Evolutionary conservation across 2,329 filamentous ascomycete genomes (phyloP).

Genomic region (Akanthomyces dipterigenus): DNA sequence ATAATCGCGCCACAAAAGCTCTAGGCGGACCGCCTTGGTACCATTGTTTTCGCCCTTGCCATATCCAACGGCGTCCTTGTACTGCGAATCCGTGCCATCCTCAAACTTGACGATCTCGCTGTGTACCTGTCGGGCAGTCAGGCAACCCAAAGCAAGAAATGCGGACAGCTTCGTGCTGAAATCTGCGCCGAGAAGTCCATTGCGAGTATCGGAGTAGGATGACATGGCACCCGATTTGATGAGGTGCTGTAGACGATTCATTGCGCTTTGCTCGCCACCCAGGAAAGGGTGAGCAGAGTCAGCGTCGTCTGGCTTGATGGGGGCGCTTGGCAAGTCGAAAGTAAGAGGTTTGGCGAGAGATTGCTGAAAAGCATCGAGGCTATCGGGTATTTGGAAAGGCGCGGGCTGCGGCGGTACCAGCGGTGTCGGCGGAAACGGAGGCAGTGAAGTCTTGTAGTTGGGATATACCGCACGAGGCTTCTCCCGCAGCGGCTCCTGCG

Average conservation of each 20-base stretch:
- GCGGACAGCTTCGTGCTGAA: slow-evolving; percentile 72
- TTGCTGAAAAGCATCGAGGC: slow-evolving; percentile 44
- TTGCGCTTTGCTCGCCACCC: slow-evolving; percentile 59
- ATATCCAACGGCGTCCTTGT: slow-evolving; percentile 46
- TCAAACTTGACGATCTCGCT: slow-evolving; percentile 62
- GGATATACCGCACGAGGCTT: slow-evolving; percentile 54
- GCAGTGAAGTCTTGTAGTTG: slow-evolving; percentile 45
- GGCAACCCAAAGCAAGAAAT: slow-evolving; percentile 64
- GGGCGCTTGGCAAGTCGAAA: slow-evolving; percentile 42
- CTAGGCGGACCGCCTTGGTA: slow-evolving; percentile 61
- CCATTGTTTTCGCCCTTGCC: slow-evolving; percentile 66
- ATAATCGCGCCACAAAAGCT: slow-evolving; percentile 74
- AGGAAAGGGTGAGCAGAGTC: slow-evolving; percentile 57
- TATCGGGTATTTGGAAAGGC: slow-evolving; percentile 58
- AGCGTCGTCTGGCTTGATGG: slow-evolving; percentile 44
- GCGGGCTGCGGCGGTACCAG: slow-evolving; percentile 49
- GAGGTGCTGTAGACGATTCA: slow-evolving; percentile 52
- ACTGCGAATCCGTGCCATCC: slow-evolving; percentile 44
- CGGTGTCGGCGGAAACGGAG: slow-evolving; percentile 43
- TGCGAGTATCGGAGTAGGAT: slow-evolving; percentile 63
- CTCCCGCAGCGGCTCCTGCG: slow-evolving; percentile 61
- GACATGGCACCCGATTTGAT: slow-evolving; percentile 54
- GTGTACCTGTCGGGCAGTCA: slow-evolving; percentile 69
- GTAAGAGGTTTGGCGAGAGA: slow-evolving; percentile 53
- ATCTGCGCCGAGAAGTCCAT: slow-evolving; percentile 62